phyloP scores from a whole-genome alignment of 2,329 filamentous ascomycete species.

The Aphanocladium album region DNA sequence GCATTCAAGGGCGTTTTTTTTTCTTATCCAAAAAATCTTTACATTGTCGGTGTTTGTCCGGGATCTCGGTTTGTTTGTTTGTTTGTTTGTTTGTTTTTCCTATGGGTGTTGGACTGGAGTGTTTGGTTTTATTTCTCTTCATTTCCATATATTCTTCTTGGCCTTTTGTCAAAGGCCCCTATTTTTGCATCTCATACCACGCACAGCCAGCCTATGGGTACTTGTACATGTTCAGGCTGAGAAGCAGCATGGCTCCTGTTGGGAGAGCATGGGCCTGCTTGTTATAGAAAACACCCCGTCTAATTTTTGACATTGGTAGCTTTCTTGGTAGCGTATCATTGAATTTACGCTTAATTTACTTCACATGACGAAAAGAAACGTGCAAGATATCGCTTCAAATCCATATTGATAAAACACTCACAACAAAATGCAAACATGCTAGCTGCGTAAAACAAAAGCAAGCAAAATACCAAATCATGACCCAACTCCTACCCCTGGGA shows the following conservation, averaged over 20 bases:
- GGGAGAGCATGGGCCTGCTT: too few relatives aligned
- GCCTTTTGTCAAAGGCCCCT: too few relatives aligned
- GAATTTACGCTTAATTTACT: background rate
- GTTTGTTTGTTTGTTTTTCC: too few relatives aligned
- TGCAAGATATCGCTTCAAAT: background rate
- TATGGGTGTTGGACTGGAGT: too few relatives aligned
- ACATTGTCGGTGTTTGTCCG: background rate
- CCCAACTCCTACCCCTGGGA: background rate
- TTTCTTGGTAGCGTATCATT: background rate
- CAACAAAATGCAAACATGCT: background rate
- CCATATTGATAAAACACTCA: background rate
- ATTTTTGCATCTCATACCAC: too few relatives aligned
- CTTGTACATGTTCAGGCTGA: too few relatives aligned
- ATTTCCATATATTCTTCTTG: too few relatives aligned
- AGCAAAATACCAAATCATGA: background rate
- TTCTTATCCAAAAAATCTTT: background rate
- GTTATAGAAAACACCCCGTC: background rate
- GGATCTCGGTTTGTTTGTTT: background rate
- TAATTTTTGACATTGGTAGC: background rate
- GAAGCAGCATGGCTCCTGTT: too few relatives aligned
- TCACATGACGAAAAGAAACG: background rate
- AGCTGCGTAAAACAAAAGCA: background rate
- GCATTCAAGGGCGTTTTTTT: background rate
- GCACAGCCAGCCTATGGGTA: too few relatives aligned
- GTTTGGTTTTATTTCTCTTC: too few relatives aligned